A percentile compares a stretch with the other conserved stretches of the same genome.
phyloP scores from a whole-genome alignment of 2,329 filamentous ascomycete species.

The Akanthomyces lecanii region DNA sequence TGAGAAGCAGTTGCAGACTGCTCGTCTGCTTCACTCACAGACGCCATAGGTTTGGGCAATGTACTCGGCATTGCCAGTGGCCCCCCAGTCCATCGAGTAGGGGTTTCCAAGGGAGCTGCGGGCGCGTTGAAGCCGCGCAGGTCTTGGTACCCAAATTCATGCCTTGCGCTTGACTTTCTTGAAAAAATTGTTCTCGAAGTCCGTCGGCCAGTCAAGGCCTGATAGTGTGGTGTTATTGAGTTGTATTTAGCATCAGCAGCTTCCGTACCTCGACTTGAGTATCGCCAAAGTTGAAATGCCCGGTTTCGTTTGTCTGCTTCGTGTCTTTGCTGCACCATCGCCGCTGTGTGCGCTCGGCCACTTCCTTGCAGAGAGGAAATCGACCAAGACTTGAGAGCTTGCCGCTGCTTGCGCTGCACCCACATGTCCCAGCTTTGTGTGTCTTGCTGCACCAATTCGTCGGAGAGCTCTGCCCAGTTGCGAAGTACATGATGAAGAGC shows the following conservation, averaged over 20 bases:
- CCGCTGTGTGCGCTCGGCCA: constrained; percentile 36
- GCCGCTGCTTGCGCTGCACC: constrained; percentile 29
- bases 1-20: constrained; percentile 20
- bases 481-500: constrained; percentile 16
- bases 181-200: constrained; percentile 23
- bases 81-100: constrained; percentile 44
- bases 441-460: constrained; percentile 24
- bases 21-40: constrained; percentile 30
- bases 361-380: constrained; percentile 34
- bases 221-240: constrained; percentile 11
- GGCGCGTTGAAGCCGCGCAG: constrained; percentile 19
- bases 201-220: constrained; percentile 20
- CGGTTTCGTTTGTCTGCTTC: constrained; percentile 30
- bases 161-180: neutral
- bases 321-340: constrained; percentile 30
- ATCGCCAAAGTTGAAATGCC: constrained; percentile 31
- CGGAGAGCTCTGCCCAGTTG: constrained; percentile 24
- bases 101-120: constrained; percentile 34
- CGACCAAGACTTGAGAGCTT: constrained; percentile 34
- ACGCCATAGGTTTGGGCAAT: constrained; percentile 27
- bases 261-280: constrained; percentile 19
- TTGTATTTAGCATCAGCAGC: constrained; percentile 4
- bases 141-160: neutral
- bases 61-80: constrained; percentile 34
- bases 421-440: constrained; percentile 30